These are phyloP conservation scores for Aspergillus uvarum DNA, from an alignment of 2,329 filamentous ascomycete genomes.

Conservation along the genomic window DNA sequence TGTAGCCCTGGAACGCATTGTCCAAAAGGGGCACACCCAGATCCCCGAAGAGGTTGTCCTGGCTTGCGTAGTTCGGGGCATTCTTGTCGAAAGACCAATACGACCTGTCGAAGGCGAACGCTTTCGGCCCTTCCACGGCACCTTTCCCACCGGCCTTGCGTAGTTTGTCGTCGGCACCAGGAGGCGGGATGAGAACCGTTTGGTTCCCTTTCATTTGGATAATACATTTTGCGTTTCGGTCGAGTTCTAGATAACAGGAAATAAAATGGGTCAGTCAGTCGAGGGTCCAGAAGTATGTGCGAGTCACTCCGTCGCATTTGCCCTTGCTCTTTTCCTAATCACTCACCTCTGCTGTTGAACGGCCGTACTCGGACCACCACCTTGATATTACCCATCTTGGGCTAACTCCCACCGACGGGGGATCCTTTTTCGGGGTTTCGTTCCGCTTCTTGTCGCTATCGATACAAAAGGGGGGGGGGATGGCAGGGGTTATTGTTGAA, in stretches of 20 bases:
- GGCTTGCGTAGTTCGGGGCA: constrained; percentile 80
- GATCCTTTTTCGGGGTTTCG: not conserved
- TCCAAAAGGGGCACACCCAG: constrained; percentile 87
- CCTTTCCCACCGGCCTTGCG: constrained; percentile 60
- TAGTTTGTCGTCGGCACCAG: constrained; percentile 55
- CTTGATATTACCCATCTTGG: constrained; percentile 90
- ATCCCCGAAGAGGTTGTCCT: constrained; percentile 84
- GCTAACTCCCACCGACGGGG: constrained; percentile 39
- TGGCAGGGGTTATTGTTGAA: not conserved
- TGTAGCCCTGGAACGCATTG: constrained; percentile 97
- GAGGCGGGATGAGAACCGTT: constrained; percentile 77
- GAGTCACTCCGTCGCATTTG: not conserved
- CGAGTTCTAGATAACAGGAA: constrained; percentile 64
- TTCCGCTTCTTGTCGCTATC: not conserved
- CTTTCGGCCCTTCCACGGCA: constrained; percentile 68
- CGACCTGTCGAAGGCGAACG: constrained; percentile 93
- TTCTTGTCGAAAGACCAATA: constrained; percentile 96
- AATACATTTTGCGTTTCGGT: constrained; percentile 91
- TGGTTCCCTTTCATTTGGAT: constrained; percentile 94
- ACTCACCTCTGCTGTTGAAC: constrained; percentile 88
- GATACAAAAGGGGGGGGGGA: not conserved
- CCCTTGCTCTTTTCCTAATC: not conserved
- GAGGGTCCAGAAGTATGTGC: not conserved
- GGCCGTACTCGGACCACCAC: constrained; percentile 96
- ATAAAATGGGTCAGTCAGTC: constrained; percentile 11